phyloP scores from a whole-genome alignment of 495 filamentous ascomycete genomes.

The Trichoderma reesei region DNA sequence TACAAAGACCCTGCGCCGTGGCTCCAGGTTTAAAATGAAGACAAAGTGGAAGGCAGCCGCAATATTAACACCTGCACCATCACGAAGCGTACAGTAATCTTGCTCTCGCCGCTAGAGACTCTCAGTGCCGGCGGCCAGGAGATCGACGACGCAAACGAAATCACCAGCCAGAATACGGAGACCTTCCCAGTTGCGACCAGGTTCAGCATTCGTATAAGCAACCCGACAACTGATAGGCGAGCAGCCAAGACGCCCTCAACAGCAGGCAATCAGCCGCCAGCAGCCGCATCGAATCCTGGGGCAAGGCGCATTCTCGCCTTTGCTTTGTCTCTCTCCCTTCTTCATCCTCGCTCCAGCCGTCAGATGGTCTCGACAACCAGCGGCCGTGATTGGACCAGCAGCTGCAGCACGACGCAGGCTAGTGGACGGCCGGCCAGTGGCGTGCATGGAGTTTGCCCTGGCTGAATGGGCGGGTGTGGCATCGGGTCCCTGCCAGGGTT shows the following conservation, averaged over 20 bases:
- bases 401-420: background rate
- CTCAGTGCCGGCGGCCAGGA: background rate
- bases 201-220: background rate
- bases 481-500: background rate
- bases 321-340: background rate
- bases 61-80: background rate
- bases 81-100: conserved; percentile 7
- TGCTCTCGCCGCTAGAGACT: background rate
- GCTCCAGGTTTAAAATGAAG: background rate
- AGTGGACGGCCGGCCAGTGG: background rate
- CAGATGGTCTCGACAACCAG: background rate
- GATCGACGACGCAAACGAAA: background rate
- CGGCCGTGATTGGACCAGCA: background rate
- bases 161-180: too few species aligned
- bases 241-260: too few species aligned
- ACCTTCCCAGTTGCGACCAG: too few species aligned
- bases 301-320: background rate
- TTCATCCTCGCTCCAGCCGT: background rate
- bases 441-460: conserved; percentile 1
- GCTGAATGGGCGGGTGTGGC: background rate
- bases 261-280: background rate
- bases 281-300: background rate
- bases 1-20: background rate
- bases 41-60: background rate
- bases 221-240: too few species aligned